Conservation (phyloP, 208 protist species). For the Trypanosoma theileri region DNA sequence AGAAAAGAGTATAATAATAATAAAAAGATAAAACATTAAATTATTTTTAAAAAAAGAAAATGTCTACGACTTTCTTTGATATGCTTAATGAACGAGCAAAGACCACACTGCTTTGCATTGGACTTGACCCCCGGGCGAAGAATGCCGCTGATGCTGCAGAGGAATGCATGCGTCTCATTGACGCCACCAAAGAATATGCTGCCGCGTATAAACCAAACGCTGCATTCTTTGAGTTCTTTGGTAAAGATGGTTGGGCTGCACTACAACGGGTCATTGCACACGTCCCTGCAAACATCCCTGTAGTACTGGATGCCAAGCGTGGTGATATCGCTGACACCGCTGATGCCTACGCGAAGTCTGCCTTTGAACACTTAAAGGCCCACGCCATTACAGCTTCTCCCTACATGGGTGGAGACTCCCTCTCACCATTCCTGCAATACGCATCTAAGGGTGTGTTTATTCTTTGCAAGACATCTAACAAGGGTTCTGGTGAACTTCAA, state of each 20-base stretch:
- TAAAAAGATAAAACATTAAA: neutral
- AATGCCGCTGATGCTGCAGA: conserved; percentile 53
- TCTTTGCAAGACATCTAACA: conserved; percentile 90
- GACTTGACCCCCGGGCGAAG: conserved; percentile 78
- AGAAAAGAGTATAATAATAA: no score
- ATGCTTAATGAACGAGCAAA: conserved; percentile 81
- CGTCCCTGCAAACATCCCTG: conserved; percentile 74
- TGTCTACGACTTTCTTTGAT: conserved; percentile 65
- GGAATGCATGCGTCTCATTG: conserved; percentile 80
- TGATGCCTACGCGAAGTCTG: conserved; percentile 80
- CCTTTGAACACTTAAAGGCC: conserved; percentile 73
- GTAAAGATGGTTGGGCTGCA: conserved; percentile 67
- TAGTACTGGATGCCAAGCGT: conserved; percentile 88
- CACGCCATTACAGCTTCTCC: conserved; percentile 87
- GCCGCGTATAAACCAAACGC: conserved; percentile 90
- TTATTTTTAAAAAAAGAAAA: conserved; percentile 5
- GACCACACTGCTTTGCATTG: conserved; percentile 80
- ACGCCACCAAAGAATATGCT: conserved; percentile 77
- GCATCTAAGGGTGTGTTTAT: conserved; percentile 78
- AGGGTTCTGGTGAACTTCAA: conserved; percentile 85
- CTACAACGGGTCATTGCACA: conserved; percentile 60
- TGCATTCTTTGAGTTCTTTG: conserved; percentile 88
- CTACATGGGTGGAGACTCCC: conserved; percentile 88
- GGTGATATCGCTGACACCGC: conserved; percentile 88
- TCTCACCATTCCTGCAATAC: conserved; percentile 79